These are phyloP conservation scores for Phaseolus coccineus DNA, from an alignment of 331 rosid species.

Conservation along the genomic window DNA sequence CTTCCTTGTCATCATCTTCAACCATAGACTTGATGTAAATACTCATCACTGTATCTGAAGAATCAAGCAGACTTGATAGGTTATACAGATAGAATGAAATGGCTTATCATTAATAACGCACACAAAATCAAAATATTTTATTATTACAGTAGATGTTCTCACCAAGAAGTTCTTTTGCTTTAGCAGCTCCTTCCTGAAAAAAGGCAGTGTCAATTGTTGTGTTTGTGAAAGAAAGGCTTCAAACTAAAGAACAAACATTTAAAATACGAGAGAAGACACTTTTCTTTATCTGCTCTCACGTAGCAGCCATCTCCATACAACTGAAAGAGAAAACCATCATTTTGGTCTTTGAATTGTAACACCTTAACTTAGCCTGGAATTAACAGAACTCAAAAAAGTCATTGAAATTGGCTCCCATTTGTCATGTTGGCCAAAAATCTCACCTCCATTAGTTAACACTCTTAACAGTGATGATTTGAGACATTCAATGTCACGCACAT, in stretches of 20 bases:
- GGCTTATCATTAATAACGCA: neutral
- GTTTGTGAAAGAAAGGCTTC: conserved; percentile 33
- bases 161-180: conserved; percentile 80
- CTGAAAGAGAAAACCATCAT: conserved; percentile 7
- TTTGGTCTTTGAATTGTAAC: neutral
- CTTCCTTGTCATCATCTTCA: conserved; percentile 96
- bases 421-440: no score
- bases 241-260: conserved; percentile 19
- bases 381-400: neutral
- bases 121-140: conserved; percentile 1
- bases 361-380: neutral
- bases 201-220: conserved; percentile 32
- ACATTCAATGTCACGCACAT: no score
- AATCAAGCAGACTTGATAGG: conserved; percentile 22
- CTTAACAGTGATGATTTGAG: no score
- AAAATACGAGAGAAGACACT: conserved; percentile 26
- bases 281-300: conserved; percentile 18
- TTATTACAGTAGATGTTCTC: conserved; percentile 44
- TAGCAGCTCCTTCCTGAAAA: conserved; percentile 84
- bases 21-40: conserved; percentile 86
- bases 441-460: no score
- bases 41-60: conserved; percentile 81
- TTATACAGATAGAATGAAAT: conserved; percentile 23
- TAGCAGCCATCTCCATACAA: conserved; percentile 31
- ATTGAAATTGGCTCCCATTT: no score